Percentiles rank a stretch among this genome's conserved stretches.
phyloP scores from a whole-genome alignment of 805 yeast genomes.

The Saccharomyces kudriavzevii region DNA sequence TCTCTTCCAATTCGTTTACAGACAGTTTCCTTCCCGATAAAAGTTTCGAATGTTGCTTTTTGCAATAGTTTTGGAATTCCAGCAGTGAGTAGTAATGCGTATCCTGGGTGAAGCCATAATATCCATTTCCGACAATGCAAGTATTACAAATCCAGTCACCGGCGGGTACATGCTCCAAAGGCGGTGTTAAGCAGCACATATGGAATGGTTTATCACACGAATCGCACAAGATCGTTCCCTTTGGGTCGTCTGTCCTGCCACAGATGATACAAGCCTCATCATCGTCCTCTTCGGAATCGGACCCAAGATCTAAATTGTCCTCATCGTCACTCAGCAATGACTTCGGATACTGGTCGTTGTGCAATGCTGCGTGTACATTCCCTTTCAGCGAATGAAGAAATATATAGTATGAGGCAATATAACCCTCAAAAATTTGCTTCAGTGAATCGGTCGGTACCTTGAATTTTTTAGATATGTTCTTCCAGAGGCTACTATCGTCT shows the following conservation, averaged over 20 bases:
- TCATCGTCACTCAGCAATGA: constrained; percentile 26
- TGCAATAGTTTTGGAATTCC: constrained; percentile 51
- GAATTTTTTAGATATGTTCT: constrained; percentile 11
- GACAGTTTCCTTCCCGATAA: constrained; percentile 2
- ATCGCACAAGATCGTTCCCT: constrained; percentile 53
- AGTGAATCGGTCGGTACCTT: constrained; percentile 6
- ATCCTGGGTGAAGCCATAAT: constrained; percentile 76
- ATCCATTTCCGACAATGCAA: constrained; percentile 81
- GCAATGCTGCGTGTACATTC: constrained; percentile 2
- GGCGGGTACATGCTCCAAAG: constrained; percentile 43
- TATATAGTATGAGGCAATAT: constrained; percentile 29
- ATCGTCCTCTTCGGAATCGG: constrained; percentile 17
- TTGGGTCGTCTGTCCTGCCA: constrained; percentile 37
- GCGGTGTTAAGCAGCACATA: constrained; percentile 54
- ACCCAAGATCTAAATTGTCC: background rate
- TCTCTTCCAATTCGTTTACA: constrained; percentile 44
- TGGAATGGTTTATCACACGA: constrained; percentile 59
- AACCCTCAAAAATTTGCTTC: constrained; percentile 18
- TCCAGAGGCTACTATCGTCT: constrained; percentile 26
- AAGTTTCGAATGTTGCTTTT: constrained; percentile 36
- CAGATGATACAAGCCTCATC: constrained; percentile 44
- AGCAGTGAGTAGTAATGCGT: constrained; percentile 46
- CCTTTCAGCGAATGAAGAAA: constrained; percentile 21
- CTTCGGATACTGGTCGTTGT: constrained; percentile 26
- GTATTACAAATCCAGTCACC: constrained; percentile 74